Evolutionary conservation across 2,329 filamentous ascomycete genomes (phyloP).

Genomic region (Pseudogymnoascus sp.): DNA sequence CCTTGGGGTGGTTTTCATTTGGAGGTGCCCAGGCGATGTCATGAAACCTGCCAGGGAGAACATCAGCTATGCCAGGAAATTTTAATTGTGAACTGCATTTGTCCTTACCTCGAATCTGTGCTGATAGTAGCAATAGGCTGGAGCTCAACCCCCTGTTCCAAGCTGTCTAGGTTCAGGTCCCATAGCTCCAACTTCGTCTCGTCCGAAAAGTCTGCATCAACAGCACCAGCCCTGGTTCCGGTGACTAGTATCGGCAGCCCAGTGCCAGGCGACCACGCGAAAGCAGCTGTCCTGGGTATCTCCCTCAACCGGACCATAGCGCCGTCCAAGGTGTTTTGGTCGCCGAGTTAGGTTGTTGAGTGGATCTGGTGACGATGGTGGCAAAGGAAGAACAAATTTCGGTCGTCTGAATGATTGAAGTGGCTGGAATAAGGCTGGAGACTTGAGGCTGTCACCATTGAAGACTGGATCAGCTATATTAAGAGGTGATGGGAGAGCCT

Average conservation of each 20-base stretch:
- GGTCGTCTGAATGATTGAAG: not conserved
- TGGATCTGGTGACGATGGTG: not conserved
- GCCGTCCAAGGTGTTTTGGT: slow-evolving; percentile 10
- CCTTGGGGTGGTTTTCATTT: slow-evolving; percentile 66
- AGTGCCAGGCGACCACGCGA: slow-evolving; percentile 86
- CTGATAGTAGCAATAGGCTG: slow-evolving; percentile 75
- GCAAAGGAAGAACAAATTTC: not conserved
- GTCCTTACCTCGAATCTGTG: slow-evolving; percentile 74
- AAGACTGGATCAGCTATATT: slow-evolving; percentile 2
- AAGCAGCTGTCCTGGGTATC: slow-evolving; percentile 91
- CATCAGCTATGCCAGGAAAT: slow-evolving; percentile 21
- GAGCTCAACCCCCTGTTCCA: slow-evolving; percentile 69
- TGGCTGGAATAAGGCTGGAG: not conserved
- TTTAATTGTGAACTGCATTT: not conserved
- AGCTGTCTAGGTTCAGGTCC: slow-evolving; percentile 78
- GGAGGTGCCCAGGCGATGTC: slow-evolving; percentile 91
- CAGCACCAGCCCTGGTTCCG: slow-evolving; percentile 87
- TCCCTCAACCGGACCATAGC: slow-evolving; percentile 92
- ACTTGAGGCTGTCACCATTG: slow-evolving; percentile 1
- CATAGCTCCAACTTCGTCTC: slow-evolving; percentile 94
- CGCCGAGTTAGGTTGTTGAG: not conserved
- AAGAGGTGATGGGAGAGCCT: not conserved
- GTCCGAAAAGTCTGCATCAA: slow-evolving; percentile 95
- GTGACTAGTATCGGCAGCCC: slow-evolving; percentile 78
- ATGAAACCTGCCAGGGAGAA: slow-evolving; percentile 63